Base-by-base conservation (phyloP, 2,329 filamentous ascomycete genomes). In the Dactylellina sp. region DNA sequence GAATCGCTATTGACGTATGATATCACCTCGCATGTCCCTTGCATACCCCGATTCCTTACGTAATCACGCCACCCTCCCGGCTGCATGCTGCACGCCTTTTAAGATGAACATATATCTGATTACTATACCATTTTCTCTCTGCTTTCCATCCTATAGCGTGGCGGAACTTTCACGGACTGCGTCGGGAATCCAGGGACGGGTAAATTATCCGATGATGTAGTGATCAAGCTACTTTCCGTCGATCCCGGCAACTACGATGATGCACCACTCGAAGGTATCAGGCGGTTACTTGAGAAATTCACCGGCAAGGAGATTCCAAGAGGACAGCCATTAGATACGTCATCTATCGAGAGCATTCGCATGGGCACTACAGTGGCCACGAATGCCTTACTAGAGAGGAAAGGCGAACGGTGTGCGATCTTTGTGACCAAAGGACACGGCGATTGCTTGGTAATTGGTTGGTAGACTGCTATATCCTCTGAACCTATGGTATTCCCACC, bases 301-400 rank as follows among this genome's bases (percentile, higher is more conserved):
- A 87, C 89, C 1, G 85, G 86, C 61, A 85, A 86, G 68, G 89
- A 94, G 2, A 93, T 96, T 47, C 91, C 91, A 2, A 88, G 93
- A 52, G 92, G 92, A 24, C 84, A 93, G 80, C 84, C 90, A 0
- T 83, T 97, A 7, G 92, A 97, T 80, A 97, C 93, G 0, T 87
- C 88, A 16, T 83, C 89, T 79, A 96, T 97, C 77, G 78, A 95
- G 77, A 93, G 91, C 63, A 97, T 97, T 80, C 89, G 93, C 52
- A 97, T 97, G 93, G 93, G 93, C 47, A 97, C 93, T 0, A 97
- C 93, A 0, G 93, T 97, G 11, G 93, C 93, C 7, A 97, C 93
- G 0, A 97, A 97, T 81, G 93, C 93, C 0, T 82, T 97, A 64
- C 85, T 97, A 1, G 93, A 97, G 81, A 85, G 93, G 68, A 97